Conservation (phyloP, 2,329 filamentous ascomycete species). For the Mollisia scopiformis region DNA sequence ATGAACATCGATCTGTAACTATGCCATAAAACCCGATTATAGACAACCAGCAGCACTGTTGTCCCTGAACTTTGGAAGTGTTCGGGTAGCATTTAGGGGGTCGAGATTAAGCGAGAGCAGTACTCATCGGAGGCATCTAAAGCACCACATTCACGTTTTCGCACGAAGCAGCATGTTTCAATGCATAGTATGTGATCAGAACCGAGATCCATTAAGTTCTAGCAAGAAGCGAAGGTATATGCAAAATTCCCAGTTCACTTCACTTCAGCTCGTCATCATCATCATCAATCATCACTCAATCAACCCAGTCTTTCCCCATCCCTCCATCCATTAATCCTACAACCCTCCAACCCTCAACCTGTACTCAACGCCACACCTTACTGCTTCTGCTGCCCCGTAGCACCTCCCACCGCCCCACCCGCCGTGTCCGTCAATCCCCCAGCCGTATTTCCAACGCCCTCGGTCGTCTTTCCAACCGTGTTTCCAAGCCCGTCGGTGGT, state of each 20-base stretch:
- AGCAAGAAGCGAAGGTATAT: neutral
- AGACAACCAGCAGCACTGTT: neutral
- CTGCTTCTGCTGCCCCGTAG: neutral
- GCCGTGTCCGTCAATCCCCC: constrained; percentile 26
- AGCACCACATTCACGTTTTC: neutral
- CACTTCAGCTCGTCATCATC: neutral
- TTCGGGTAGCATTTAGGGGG: neutral
- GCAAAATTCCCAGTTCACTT: neutral
- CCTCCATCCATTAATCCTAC: too few species aligned
- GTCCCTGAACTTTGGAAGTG: neutral
- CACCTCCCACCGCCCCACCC: constrained; percentile 19
- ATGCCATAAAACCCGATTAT: neutral
- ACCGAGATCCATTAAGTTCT: neutral
- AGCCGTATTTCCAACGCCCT: constrained; percentile 24
- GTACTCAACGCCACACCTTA: neutral
- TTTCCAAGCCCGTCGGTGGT: constrained; percentile 38
- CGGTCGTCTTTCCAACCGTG: constrained; percentile 34
- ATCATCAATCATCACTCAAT: neutral
- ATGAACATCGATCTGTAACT: too few species aligned
- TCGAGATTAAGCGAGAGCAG: neutral
- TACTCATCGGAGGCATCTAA: neutral
- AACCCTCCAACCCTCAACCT: neutral
- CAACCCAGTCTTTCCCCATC: too few species aligned
- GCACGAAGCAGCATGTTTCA: too few species aligned
- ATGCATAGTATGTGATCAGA: neutral